phyloP scores from a whole-genome alignment of 768 basidiomycete genomes.

The Lactarius trivialis region DNA sequence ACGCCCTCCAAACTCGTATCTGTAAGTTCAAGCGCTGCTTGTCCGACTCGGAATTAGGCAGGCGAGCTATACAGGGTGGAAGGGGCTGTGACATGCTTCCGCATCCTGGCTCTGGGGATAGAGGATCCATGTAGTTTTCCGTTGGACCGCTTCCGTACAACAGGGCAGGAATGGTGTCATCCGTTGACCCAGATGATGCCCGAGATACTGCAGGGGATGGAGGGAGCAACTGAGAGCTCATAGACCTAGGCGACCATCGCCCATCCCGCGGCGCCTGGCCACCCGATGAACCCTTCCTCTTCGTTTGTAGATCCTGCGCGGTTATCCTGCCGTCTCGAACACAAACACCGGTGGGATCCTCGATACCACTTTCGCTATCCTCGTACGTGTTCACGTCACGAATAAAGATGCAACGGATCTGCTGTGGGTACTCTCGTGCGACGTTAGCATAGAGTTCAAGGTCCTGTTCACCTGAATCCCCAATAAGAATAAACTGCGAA shows the following conservation, averaged over 20 bases:
- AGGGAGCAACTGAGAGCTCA: neutral
- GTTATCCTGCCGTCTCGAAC: constrained; percentile 9
- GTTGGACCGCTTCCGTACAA: neutral
- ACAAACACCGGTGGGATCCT: constrained; percentile 55
- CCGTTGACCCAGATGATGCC: neutral
- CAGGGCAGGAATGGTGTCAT: neutral
- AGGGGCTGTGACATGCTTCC: neutral
- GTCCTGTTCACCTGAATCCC: constrained; percentile 94
- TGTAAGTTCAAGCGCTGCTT: constrained; percentile 54
- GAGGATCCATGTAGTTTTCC: neutral
- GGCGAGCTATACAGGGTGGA: neutral
- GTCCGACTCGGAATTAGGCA: constrained; percentile 40
- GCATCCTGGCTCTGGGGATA: constrained; percentile 12
- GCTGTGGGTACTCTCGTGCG: constrained; percentile 59
- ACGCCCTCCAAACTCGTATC: constrained; percentile 54
- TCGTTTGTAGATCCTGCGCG: neutral
- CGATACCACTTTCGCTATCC: constrained; percentile 36
- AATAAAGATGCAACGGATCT: constrained; percentile 76
- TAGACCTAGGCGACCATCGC: constrained; percentile 1
- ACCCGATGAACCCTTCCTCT: constrained; percentile 3
- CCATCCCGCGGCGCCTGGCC: constrained; percentile 4
- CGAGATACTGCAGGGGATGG: constrained; percentile 1
- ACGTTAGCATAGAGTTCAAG: constrained; percentile 81
- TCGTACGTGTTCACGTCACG: constrained; percentile 53
- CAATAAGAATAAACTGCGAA: constrained; percentile 76